phyloP scores from a whole-genome alignment of 805 yeast species.

The Candida tallmaniae region DNA sequence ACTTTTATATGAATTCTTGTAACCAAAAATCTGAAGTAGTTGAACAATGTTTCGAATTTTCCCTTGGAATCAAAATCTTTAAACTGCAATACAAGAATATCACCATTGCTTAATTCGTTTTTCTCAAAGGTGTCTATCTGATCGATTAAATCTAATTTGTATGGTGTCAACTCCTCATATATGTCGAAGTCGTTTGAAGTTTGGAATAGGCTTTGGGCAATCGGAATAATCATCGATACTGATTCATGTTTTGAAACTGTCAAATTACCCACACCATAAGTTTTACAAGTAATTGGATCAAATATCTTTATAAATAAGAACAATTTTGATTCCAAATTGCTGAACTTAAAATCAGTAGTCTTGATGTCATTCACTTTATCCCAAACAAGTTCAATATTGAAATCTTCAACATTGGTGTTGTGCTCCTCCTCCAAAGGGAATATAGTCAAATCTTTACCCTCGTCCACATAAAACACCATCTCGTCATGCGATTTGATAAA shows the following conservation, averaged over 20 bases:
- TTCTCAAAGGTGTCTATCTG: slow-evolving; percentile 43
- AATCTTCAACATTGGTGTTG: slow-evolving; percentile 12
- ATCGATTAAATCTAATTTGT: slow-evolving; percentile 44
- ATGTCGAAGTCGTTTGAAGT: slow-evolving; percentile 34
- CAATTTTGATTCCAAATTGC: slow-evolving; percentile 16
- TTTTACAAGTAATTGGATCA: slow-evolving; percentile 48
- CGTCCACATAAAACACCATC: slow-evolving; percentile 65
- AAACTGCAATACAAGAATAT: slow-evolving; percentile 46
- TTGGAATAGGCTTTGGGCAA: slow-evolving; percentile 39
- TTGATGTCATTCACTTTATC: slow-evolving; percentile 7
- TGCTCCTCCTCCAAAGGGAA: not conserved
- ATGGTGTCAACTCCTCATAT: slow-evolving; percentile 60
- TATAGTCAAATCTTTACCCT: slow-evolving; percentile 17
- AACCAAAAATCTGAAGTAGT: slow-evolving; percentile 50
- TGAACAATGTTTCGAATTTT: slow-evolving; percentile 28
- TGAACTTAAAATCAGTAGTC: slow-evolving; percentile 2
- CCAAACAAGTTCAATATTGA: slow-evolving; percentile 17
- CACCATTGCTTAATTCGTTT: slow-evolving; percentile 63
- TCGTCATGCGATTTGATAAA: slow-evolving; percentile 45
- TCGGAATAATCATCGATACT: slow-evolving; percentile 37
- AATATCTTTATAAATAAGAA: slow-evolving; percentile 58
- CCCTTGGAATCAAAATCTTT: slow-evolving; percentile 3
- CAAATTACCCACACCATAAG: slow-evolving; percentile 65
- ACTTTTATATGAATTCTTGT: slow-evolving; percentile 60
- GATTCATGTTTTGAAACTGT: slow-evolving; percentile 46